Evolutionary conservation across 2,329 filamentous ascomycete genomes (phyloP).

Genomic region (Albifimbria verrucaria): DNA sequence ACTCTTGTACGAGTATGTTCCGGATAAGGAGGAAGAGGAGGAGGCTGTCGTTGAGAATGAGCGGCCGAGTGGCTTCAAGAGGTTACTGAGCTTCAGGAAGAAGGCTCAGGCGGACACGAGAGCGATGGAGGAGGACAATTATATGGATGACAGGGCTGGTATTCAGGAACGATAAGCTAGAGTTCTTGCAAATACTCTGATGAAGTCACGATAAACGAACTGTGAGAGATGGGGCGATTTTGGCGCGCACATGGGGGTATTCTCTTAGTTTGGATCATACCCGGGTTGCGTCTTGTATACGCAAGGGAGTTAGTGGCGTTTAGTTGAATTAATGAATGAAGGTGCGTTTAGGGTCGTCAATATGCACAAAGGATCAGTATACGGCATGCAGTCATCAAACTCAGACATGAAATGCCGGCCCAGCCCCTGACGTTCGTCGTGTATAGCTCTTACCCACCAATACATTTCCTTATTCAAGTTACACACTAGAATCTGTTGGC

Average conservation of each 20-base stretch:
- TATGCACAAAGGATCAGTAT: not conserved
- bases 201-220: not conserved
- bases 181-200: not conserved
- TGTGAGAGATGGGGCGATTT: not conserved
- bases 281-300: not conserved
- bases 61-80: slow-evolving; percentile 35
- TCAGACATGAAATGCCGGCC: too few relatives aligned
- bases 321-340: too few relatives aligned
- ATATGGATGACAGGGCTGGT: not conserved
- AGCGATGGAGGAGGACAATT: slow-evolving; percentile 4
- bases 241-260: not conserved
- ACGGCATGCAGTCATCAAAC: not conserved
- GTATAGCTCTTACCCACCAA: too few relatives aligned
- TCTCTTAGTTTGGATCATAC: not conserved
- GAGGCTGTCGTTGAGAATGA: slow-evolving; percentile 4
- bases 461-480: too few relatives aligned
- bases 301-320: not conserved
- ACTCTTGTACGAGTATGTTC: slow-evolving; percentile 58
- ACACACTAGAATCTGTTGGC: too few relatives aligned
- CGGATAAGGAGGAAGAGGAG: slow-evolving; percentile 32
- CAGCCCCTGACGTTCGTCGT: too few relatives aligned
- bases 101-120: slow-evolving; percentile 22
- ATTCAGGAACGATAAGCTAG: not conserved
- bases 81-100: slow-evolving; percentile 42
- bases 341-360: too few relatives aligned